Conservation (phyloP, 1,139 yeast species). For the Torulaspora globosa region DNA sequence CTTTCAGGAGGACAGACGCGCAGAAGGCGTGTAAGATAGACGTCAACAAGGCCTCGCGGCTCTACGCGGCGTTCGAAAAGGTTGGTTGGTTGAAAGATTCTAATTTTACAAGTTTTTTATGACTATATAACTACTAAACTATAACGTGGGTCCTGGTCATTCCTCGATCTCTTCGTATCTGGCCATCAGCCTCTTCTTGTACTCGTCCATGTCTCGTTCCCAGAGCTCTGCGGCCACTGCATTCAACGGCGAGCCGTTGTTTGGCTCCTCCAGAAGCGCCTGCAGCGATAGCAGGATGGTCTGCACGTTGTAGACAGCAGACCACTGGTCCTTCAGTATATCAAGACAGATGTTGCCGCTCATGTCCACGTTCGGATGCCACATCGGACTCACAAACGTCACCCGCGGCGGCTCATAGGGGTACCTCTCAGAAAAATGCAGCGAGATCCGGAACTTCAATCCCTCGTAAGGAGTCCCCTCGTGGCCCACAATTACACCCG, state of each 20-base stretch:
- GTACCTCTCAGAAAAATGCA: slow-evolving; percentile 56
- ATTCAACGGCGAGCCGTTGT: slow-evolving; percentile 50
- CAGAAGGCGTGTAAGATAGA: slow-evolving; percentile 97
- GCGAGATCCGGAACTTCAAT: slow-evolving; percentile 49
- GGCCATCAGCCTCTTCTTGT: slow-evolving; percentile 43
- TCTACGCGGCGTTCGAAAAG: slow-evolving; percentile 88
- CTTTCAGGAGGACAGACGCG: slow-evolving; percentile 94
- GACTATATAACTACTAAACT: slow-evolving; percentile 2
- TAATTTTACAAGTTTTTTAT: slow-evolving; percentile 55
- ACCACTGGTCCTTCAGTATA: slow-evolving; percentile 85
- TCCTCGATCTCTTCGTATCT: slow-evolving; percentile 44
- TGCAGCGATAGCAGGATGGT: slow-evolving; percentile 57
- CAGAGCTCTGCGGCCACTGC: slow-evolving; percentile 46
- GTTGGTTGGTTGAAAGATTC: slow-evolving; percentile 92
- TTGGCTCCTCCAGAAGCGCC: slow-evolving; percentile 53
- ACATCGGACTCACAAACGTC: slow-evolving; percentile 60
- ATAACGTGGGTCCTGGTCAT: slow-evolving; percentile 1
- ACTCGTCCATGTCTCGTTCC: slow-evolving; percentile 45
- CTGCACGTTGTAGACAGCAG: slow-evolving; percentile 71
- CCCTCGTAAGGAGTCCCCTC: slow-evolving; percentile 57
- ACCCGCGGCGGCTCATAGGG: slow-evolving; percentile 61
- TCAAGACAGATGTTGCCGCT: slow-evolving; percentile 75
- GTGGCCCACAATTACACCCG: slow-evolving; percentile 62
- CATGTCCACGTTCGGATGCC: slow-evolving; percentile 70
- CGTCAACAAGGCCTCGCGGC: slow-evolving; percentile 90